Percentiles rank a stretch among this genome's conserved stretches.
Evolutionary conservation across 2,329 filamentous ascomycete species (phyloP).

Genomic region (Fusarium compactum): DNA sequence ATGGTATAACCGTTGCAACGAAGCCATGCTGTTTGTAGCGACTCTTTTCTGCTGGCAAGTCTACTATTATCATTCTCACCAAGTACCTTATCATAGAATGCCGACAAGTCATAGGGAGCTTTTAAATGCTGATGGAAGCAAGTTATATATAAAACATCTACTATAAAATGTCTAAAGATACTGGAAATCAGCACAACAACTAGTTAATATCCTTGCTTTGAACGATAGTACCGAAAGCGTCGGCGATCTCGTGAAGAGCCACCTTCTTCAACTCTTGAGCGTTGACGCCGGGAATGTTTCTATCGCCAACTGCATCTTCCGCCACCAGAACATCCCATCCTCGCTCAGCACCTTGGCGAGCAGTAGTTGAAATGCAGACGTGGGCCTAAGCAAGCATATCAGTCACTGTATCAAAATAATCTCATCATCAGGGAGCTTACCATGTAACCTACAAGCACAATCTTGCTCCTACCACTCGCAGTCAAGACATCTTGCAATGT

Average conservation of each 20-base stretch:
- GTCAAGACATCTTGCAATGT: conserved; percentile 65
- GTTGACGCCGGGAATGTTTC: conserved; percentile 72
- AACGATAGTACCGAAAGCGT: conserved; percentile 72
- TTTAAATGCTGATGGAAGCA: neutral
- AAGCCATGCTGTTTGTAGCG: neutral
- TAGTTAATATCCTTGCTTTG: conserved; percentile 47
- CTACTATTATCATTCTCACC: neutral
- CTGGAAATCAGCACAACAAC: neutral
- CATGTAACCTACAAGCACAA: conserved; percentile 72
- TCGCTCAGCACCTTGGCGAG: conserved; percentile 68
- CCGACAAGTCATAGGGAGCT: neutral
- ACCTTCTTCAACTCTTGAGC: conserved; percentile 65
- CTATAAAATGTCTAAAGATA: neutral
- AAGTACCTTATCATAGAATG: neutral
- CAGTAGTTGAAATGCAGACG: conserved; percentile 72
- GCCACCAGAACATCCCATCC: conserved; percentile 73
- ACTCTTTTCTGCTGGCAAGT: neutral
- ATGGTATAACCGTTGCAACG: too few relatives aligned
- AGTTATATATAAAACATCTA: neutral
- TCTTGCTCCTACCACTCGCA: conserved; percentile 64
- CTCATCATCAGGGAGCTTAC: conserved; percentile 45
- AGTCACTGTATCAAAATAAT: neutral
- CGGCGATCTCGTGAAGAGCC: conserved; percentile 68
- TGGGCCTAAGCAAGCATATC: conserved; percentile 63
- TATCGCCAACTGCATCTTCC: conserved; percentile 72